Conservation (phyloP, 108 stramenopile species). For the Stephanodiscus minutulus region DNA sequence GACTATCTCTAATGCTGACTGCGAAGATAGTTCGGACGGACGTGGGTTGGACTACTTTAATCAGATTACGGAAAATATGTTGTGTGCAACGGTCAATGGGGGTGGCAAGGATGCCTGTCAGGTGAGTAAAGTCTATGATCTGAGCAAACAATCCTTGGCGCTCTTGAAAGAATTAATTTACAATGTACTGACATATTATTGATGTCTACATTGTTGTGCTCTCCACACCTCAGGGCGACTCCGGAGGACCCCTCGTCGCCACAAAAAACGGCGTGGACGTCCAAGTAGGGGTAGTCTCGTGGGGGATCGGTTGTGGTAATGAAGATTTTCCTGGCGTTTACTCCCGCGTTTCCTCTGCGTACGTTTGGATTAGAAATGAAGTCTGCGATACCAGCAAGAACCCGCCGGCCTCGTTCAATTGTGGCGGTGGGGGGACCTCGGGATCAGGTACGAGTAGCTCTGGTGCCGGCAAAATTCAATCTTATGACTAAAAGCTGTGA, state of each 20-base stretch:
- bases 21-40: slow-evolving; percentile 20
- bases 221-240: slow-evolving; percentile 14
- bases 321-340: slow-evolving; percentile 42
- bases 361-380: slow-evolving; percentile 32
- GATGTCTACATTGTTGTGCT: neutral
- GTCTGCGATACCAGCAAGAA: slow-evolving; percentile 12
- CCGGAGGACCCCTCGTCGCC: slow-evolving; percentile 32
- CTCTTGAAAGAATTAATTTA: neutral
- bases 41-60: slow-evolving; percentile 20
- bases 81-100: slow-evolving; percentile 33
- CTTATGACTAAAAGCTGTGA: too few species aligned
- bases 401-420: slow-evolving; percentile 25
- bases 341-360: slow-evolving; percentile 29
- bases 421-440: neutral
- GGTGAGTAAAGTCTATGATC: neutral
- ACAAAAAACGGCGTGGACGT: slow-evolving; percentile 2
- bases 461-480: too few species aligned
- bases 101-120: slow-evolving; percentile 45
- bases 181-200: neutral
- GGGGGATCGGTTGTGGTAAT: slow-evolving; percentile 39
- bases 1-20: slow-evolving; percentile 37
- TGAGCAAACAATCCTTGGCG: neutral
- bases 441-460: neutral
- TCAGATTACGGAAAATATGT: slow-evolving; percentile 37
- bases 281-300: slow-evolving; percentile 33